phyloP scores from a whole-genome alignment of 2,329 filamentous ascomycete genomes.

The Apiospora koreana region DNA sequence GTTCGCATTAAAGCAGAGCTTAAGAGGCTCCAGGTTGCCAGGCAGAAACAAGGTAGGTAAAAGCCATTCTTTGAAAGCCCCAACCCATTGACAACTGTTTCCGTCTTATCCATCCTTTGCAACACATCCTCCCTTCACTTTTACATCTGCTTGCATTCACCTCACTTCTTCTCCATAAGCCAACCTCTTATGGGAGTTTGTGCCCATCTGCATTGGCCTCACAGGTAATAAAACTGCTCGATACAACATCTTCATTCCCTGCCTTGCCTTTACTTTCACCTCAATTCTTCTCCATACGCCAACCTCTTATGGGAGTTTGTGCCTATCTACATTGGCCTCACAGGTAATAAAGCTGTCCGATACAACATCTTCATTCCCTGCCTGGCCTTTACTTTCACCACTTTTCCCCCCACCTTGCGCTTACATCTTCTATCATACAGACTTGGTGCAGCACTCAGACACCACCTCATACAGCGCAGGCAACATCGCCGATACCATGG shows the following conservation, averaged over 20 bases:
- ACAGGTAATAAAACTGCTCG: not conserved
- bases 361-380: not conserved
- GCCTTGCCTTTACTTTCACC: too few relatives aligned
- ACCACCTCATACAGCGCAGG: not conserved
- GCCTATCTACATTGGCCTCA: not conserved
- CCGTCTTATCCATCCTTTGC: not conserved
- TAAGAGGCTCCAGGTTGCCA: conserved; percentile 10
- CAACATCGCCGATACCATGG: not conserved
- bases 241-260: not conserved
- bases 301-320: not conserved
- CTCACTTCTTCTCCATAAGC: not conserved
- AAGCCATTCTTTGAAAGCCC: not conserved
- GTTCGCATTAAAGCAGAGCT: conserved; percentile 10
- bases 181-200: not conserved
- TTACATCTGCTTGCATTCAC: not conserved
- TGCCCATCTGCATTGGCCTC: not conserved
- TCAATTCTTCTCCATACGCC: not conserved
- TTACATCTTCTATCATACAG: not conserved
- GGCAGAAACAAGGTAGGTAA: conserved; percentile 11
- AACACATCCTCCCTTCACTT: not conserved
- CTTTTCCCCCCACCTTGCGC: not conserved
- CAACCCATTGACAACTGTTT: not conserved
- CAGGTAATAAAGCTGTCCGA: not conserved
- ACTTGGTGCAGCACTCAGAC: not conserved
- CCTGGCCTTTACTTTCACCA: not conserved